Conservation (phyloP, 179 eudicot genomes). For the Amaranthus tricolor region DNA sequence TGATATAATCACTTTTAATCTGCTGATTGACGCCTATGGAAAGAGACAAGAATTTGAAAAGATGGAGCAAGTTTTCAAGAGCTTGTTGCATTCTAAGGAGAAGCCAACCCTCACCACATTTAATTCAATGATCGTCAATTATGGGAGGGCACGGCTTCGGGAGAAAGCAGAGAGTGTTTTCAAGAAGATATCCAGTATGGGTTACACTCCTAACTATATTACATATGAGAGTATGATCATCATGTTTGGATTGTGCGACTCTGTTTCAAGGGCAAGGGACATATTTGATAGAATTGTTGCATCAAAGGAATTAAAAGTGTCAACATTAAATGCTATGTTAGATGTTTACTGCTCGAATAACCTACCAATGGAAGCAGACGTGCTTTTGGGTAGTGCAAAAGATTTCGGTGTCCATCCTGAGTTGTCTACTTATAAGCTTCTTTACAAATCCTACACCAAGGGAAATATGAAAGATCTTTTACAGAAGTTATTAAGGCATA, state of each 20-base stretch:
- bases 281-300: constrained; percentile 52
- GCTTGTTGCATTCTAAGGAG: constrained; percentile 79
- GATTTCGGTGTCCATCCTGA: constrained; percentile 38
- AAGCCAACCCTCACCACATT: constrained; percentile 87
- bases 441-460: constrained; percentile 90
- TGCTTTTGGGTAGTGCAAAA: constrained; percentile 51
- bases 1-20: constrained; percentile 74
- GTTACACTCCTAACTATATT: constrained; percentile 64
- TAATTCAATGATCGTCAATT: constrained; percentile 90
- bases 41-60: constrained; percentile 87
- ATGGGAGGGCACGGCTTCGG: constrained; percentile 86
- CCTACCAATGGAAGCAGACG: constrained; percentile 73
- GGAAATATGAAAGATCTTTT: constrained; percentile 70
- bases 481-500: constrained; percentile 46
- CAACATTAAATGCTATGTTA: constrained; percentile 86
- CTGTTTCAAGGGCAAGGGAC: constrained; percentile 70
- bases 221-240: constrained; percentile 77
- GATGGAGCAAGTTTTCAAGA: constrained; percentile 94
- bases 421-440: constrained; percentile 83
- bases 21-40: constrained; percentile 92
- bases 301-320: constrained; percentile 58
- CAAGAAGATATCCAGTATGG: constrained; percentile 63
- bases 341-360: constrained; percentile 85
- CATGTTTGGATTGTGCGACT: constrained; percentile 87
- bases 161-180: constrained; percentile 77